A percentile compares a stretch with the other conserved stretches of the same genome.
These are phyloP conservation scores for Tricholoma sp. DNA, from an alignment of 768 basidiomycete genomes.

Conservation along the genomic window DNA sequence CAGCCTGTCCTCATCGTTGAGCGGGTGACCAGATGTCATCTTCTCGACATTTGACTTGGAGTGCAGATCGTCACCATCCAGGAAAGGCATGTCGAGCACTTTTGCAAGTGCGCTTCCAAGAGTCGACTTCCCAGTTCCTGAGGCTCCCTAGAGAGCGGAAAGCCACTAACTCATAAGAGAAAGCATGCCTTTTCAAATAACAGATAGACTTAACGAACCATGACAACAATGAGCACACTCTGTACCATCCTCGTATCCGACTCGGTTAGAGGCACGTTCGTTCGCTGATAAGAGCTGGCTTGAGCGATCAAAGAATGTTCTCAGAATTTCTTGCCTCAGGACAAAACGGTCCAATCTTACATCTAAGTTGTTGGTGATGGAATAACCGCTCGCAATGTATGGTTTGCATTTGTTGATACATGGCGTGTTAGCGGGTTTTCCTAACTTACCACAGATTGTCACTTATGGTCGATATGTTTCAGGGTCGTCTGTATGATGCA, in stretches of 20 bases:
- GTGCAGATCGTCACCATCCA: slow-evolving; percentile 90
- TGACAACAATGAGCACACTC: slow-evolving; percentile 39
- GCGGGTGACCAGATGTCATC: slow-evolving; percentile 72
- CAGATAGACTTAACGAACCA: slow-evolving; percentile 32
- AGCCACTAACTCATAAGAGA: neutral
- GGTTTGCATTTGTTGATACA: too few species aligned
- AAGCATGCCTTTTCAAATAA: neutral
- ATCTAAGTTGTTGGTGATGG: too few species aligned
- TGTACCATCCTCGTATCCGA: neutral
- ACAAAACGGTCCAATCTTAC: neutral
- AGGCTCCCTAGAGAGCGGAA: slow-evolving; percentile 51
- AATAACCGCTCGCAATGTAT: too few species aligned
- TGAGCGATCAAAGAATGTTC: neutral
- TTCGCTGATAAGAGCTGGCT: neutral
- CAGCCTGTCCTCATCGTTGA: slow-evolving; percentile 76
- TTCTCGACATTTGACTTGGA: slow-evolving; percentile 78
- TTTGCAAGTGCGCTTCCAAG: slow-evolving; percentile 60
- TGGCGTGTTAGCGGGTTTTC: too few species aligned
- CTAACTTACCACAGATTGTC: too few species aligned
- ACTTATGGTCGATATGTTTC: too few species aligned
- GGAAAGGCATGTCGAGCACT: slow-evolving; percentile 62
- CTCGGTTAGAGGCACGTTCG: neutral
- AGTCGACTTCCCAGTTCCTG: slow-evolving; percentile 68
- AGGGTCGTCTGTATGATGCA: too few species aligned
- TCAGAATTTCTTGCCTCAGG: neutral